Conservation (phyloP, 208 protist genomes). For the Trypanosoma conorhini region DNA sequence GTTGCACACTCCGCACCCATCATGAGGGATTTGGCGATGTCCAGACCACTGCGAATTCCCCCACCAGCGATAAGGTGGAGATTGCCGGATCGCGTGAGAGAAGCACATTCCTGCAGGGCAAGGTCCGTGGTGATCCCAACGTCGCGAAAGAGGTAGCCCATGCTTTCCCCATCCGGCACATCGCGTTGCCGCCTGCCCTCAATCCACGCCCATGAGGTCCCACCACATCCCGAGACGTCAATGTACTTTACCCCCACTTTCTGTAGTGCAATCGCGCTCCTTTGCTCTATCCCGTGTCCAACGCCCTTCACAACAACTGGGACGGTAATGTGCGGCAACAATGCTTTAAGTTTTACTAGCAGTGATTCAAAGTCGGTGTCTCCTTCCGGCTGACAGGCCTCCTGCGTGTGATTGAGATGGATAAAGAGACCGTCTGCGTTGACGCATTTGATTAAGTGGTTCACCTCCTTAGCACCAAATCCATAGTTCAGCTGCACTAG, state of each 20-base stretch:
- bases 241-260: constrained; percentile 83
- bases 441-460: constrained; percentile 78
- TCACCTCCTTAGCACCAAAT: constrained; percentile 84
- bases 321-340: constrained; percentile 83
- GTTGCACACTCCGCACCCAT: constrained; percentile 83
- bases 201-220: constrained; percentile 94
- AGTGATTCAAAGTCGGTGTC: constrained; percentile 91
- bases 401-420: constrained; percentile 91
- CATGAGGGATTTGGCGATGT: constrained; percentile 86
- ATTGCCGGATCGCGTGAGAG: constrained; percentile 42
- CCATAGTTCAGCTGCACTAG: constrained; percentile 94
- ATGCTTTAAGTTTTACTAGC: constrained; percentile 60
- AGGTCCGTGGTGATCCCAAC: constrained; percentile 87
- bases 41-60: constrained; percentile 85
- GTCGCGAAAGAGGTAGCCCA: constrained; percentile 88
- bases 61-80: constrained; percentile 88
- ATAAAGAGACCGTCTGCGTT: constrained; percentile 90
- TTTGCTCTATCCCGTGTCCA: constrained; percentile 87
- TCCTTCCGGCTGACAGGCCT: constrained; percentile 90
- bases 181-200: constrained; percentile 79
- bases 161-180: constrained; percentile 59
- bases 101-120: constrained; percentile 64
- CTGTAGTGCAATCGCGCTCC: constrained; percentile 64
- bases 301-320: constrained; percentile 91
- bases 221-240: constrained; percentile 88